Conservation (phyloP, 1,284 basidiomycete genomes). For the Cystobasidium sp. region DNA sequence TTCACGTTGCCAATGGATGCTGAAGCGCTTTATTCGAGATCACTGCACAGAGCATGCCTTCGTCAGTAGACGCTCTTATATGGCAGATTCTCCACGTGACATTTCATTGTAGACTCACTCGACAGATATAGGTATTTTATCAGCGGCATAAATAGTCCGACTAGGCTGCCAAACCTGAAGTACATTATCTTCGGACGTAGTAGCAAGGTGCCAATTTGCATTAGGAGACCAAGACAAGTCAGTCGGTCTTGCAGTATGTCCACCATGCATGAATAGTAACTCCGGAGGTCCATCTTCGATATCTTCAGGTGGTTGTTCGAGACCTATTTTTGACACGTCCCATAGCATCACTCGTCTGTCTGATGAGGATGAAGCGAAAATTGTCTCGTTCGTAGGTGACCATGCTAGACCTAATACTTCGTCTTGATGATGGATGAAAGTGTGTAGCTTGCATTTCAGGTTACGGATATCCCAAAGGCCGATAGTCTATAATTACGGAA, state of each 20-base stretch:
- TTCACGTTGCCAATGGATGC: too few species aligned
- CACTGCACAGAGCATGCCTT: background rate
- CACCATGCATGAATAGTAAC: slow-evolving; percentile 71
- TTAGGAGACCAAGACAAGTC: slow-evolving; percentile 81
- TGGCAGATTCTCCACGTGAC: background rate
- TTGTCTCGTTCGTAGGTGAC: slow-evolving; percentile 88
- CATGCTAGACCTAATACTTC: slow-evolving; percentile 92
- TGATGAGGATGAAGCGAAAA: slow-evolving; percentile 89
- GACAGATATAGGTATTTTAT: slow-evolving; percentile 34
- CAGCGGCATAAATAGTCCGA: slow-evolving; percentile 76
- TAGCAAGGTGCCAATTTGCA: slow-evolving; percentile 77
- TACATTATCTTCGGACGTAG: slow-evolving; percentile 82
- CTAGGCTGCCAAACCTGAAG: slow-evolving; percentile 88
- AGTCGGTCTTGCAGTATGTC: slow-evolving; percentile 60
- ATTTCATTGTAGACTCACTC: slow-evolving; percentile 11
- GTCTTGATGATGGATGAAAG: slow-evolving; percentile 90
- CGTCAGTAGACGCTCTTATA: slow-evolving; percentile 65
- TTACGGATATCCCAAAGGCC: slow-evolving; percentile 86
- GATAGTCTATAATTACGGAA: slow-evolving; percentile 67
- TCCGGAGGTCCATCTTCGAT: slow-evolving; percentile 90
- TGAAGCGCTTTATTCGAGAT: background rate
- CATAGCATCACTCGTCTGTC: slow-evolving; percentile 94
- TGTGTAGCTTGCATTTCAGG: slow-evolving; percentile 79
- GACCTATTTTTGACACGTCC: slow-evolving; percentile 90
- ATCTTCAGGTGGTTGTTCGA: slow-evolving; percentile 89